Percentiles rank a stretch among this genome's conserved stretches.
Conservation (phyloP, 352 stramenopile species). For the Pythium rhizo-oryzae region DNA sequence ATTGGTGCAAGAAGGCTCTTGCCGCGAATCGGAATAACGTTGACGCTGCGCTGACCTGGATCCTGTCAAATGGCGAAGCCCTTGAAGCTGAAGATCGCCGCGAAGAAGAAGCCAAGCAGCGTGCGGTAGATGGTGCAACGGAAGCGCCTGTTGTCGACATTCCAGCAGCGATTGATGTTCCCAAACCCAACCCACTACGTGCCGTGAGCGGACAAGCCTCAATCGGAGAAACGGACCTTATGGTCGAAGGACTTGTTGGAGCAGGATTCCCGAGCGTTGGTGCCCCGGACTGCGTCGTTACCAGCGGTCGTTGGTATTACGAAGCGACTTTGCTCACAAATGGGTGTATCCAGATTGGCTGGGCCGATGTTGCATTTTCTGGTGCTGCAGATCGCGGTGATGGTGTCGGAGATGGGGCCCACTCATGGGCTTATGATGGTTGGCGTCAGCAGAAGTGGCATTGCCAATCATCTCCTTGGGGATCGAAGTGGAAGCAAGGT, state of each 20-base stretch:
- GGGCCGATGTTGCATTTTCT: constrained; percentile 90
- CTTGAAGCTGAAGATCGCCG: constrained; percentile 87
- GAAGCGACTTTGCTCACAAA: constrained; percentile 93
- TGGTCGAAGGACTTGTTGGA: constrained; percentile 85
- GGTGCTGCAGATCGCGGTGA: constrained; percentile 87
- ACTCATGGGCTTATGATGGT: constrained; percentile 94
- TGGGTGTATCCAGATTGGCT: constrained; percentile 95
- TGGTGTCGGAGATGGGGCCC: constrained; percentile 90
- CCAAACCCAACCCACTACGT: constrained; percentile 80
- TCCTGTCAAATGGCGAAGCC: constrained; percentile 90
- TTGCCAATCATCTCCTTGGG: constrained; percentile 82
- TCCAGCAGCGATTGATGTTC: not conserved
- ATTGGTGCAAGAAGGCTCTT: constrained; percentile 92
- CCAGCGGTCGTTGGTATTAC: constrained; percentile 88
- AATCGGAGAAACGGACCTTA: constrained; percentile 81
- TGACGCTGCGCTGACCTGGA: constrained; percentile 92
- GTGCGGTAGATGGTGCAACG: constrained; percentile 9
- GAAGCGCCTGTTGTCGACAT: constrained; percentile 4
- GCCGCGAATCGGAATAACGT: constrained; percentile 90
- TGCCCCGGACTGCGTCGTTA: constrained; percentile 80
- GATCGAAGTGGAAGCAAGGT: constrained; percentile 90
- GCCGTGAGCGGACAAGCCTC: constrained; percentile 86
- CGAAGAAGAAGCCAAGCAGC: constrained; percentile 73
- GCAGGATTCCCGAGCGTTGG: constrained; percentile 87
- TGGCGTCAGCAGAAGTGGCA: constrained; percentile 93